phyloP scores from a whole-genome alignment of 768 basidiomycete species.

The Naematelia encephala region DNA sequence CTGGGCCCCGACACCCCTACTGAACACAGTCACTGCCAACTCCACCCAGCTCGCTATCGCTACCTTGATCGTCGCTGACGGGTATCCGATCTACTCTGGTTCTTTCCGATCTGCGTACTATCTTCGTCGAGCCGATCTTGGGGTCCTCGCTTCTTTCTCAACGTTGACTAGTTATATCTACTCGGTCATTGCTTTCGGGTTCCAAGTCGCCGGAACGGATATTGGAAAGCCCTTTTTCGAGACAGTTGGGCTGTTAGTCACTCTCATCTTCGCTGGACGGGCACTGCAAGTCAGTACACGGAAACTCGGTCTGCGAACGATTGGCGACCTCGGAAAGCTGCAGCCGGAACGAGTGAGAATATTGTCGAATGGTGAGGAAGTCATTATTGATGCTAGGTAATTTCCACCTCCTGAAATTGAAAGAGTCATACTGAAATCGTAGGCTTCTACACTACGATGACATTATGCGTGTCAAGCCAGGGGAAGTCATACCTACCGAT shows the following conservation, averaged over 20 bases:
- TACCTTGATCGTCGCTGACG: background rate
- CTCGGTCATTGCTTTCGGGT: background rate
- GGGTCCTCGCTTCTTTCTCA: background rate
- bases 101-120: background rate
- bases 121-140: constrained; percentile 2
- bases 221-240: constrained; percentile 2
- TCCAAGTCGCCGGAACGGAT: background rate
- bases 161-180: background rate
- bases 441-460: constrained; percentile 4
- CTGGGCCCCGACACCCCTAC: background rate
- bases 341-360: background rate
- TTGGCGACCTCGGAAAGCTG: background rate
- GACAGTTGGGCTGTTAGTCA: background rate
- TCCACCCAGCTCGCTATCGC: background rate
- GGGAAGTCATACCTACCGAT: background rate
- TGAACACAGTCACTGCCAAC: background rate
- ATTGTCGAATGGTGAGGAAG: background rate
- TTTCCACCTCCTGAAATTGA: background rate
- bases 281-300: background rate
- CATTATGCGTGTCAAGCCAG: background rate
- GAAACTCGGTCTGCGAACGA: background rate
- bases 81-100: background rate
- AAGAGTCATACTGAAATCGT: too few species aligned
- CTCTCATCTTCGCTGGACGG: background rate
- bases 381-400: background rate